Conservation (phyloP, 768 basidiomycete species). For the Mycena kentingensis region DNA sequence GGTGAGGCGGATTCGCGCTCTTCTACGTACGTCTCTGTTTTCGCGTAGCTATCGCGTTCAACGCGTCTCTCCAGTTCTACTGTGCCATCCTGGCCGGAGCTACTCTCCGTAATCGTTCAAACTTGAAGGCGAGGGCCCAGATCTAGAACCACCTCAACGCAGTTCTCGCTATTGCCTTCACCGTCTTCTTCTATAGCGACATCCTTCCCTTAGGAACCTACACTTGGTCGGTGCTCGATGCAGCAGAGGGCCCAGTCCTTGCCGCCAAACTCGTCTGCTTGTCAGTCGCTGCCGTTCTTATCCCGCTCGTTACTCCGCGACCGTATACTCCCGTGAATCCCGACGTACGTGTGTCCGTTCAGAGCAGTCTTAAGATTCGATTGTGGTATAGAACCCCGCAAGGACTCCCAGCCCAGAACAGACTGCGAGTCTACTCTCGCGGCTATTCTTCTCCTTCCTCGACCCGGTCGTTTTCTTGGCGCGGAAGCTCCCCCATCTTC, state of each 20-base stretch:
- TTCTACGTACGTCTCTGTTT: too few relatives aligned
- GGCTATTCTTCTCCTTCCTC: constrained; percentile 51
- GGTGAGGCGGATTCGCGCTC: too few relatives aligned
- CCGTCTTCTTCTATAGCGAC: constrained; percentile 53
- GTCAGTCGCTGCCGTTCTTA: constrained; percentile 41
- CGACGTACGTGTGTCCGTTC: constrained; percentile 25
- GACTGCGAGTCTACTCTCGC: constrained; percentile 48
- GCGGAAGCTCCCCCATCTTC: constrained; percentile 45
- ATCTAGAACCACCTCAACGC: constrained; percentile 9
- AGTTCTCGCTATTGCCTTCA: constrained; percentile 41
- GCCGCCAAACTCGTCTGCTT: constrained; percentile 34
- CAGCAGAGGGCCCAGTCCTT: constrained; percentile 33
- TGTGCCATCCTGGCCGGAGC: too few relatives aligned
- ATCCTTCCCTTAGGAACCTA: constrained; percentile 59
- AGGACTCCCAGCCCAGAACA: constrained; percentile 44
- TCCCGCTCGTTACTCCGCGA: constrained; percentile 56
- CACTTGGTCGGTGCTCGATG: constrained; percentile 41
- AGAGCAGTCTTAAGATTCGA: not conserved
- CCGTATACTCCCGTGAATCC: constrained; percentile 57
- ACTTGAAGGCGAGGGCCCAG: too few relatives aligned
- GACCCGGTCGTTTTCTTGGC: constrained; percentile 51
- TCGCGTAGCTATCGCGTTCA: too few relatives aligned
- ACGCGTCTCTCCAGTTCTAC: too few relatives aligned
- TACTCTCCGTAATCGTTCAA: too few relatives aligned
- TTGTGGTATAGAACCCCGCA: constrained; percentile 31